Evolutionary conservation across 495 filamentous ascomycete species (phyloP).

Genomic region (Penicillium herquei): DNA sequence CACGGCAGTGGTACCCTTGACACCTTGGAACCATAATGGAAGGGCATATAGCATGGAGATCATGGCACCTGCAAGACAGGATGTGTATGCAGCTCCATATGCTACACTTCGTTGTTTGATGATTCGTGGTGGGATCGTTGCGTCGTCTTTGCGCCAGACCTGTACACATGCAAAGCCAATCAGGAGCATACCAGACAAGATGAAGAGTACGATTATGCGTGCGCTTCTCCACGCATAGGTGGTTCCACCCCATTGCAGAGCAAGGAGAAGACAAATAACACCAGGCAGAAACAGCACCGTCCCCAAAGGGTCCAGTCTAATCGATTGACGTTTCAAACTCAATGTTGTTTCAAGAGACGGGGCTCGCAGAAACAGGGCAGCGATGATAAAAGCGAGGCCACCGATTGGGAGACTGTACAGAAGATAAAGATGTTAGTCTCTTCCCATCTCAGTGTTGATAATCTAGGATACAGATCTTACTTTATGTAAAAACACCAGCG

Average conservation of each 20-base stretch:
- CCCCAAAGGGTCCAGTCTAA: slow-evolving; percentile 36
- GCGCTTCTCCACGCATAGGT: slow-evolving; percentile 23
- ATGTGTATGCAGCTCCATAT: slow-evolving; percentile 38
- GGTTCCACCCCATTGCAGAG: slow-evolving; percentile 26
- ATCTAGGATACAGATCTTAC: background rate
- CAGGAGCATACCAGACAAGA: slow-evolving; percentile 44
- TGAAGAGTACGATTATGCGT: slow-evolving; percentile 42
- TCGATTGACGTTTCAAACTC: slow-evolving; percentile 31
- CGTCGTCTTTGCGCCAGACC: slow-evolving; percentile 39
- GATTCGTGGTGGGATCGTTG: slow-evolving; percentile 56
- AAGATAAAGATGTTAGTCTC: background rate
- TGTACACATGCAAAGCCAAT: slow-evolving; percentile 48
- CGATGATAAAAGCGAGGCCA: slow-evolving; percentile 45
- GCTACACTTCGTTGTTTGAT: slow-evolving; percentile 55
- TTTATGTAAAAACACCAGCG: slow-evolving; percentile 68
- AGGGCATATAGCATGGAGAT: slow-evolving; percentile 57
- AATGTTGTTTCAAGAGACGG: slow-evolving; percentile 12
- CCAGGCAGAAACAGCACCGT: slow-evolving; percentile 38
- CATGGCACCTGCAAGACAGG: slow-evolving; percentile 23
- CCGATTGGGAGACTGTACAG: slow-evolving; percentile 50
- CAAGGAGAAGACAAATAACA: slow-evolving; percentile 34
- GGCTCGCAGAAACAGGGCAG: slow-evolving; percentile 47
- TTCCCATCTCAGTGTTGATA: background rate
- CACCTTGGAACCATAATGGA: slow-evolving; percentile 77
- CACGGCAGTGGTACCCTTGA: slow-evolving; percentile 29